Evolutionary conservation across 2,329 filamentous ascomycete genomes (phyloP), one percentile per base, ranked within the genome.

Genomic region (Ophiostoma sp.): DNA sequence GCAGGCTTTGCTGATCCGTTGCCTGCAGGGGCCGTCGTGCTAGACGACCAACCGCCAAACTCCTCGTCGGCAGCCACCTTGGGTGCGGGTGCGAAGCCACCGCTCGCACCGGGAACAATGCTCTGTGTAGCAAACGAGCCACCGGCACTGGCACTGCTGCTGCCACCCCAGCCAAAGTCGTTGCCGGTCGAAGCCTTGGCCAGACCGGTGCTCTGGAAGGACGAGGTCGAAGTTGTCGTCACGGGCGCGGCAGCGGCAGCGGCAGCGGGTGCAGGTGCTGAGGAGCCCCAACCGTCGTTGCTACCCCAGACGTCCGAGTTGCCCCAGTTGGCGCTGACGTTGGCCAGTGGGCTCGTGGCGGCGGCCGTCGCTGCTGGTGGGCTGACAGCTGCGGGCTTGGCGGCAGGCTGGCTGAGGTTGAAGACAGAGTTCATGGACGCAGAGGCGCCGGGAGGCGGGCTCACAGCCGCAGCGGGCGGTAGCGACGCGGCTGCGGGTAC

Each of bases 21-120:
- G 69, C 81, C 68, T 81, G 82, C 80, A 0, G 82, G 80, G 9
- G 85, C 83, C 85, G 69, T 78, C 77, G 87, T 79, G 88, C 91
- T 84, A 86, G 93, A 97, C 66, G 93, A 90, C 95, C 95, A 98
- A 15, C 95, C 95, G 25, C 95, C 95, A 84, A 98, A 98, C 80
- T 98, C 95, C 82, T 98, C 95, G 78, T 98, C 95, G 0, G 93
- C 92, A 48, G 92, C 87, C 2, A 97, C 92, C 78, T 92, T 91
- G 31, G 93, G 90, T 55, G 85, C 83, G 72, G 85, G 80, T 71
- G 85, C 88, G 81, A 93, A 92, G 6, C 91, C 91, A 31, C 91
- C 91, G 77, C 87, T 87, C 0, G 88, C 84, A 0, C 89, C 87
- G 2, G 88, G 87, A 25, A 91, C 85, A 79, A 91, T 89, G 69